A percentile compares a stretch with the other conserved stretches of the same genome.
phyloP scores from a whole-genome alignment of 805 yeast species.

The Zygosaccharomyces bailii region DNA sequence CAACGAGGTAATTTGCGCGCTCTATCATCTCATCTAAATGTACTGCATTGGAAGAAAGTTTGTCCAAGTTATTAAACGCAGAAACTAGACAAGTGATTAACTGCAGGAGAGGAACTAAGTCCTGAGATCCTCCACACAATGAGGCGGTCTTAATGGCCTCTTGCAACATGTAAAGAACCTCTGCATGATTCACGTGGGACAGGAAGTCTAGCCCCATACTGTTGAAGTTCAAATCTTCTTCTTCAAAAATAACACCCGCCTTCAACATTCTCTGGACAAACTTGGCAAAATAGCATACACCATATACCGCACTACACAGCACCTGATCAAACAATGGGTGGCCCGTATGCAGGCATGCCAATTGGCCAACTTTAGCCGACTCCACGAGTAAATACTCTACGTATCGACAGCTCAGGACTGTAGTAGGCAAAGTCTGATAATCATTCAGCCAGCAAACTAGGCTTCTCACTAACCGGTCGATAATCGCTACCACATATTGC shows the following conservation, averaged over 20 bases:
- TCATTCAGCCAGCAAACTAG: conserved; percentile 75
- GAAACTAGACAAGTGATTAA: conserved; percentile 34
- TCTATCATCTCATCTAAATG: conserved; percentile 18
- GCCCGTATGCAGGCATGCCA: conserved; percentile 22
- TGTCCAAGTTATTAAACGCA: conserved; percentile 21
- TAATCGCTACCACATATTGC: conserved; percentile 46
- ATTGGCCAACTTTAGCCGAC: conserved; percentile 32
- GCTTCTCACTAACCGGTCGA: conserved; percentile 51
- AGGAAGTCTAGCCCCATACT: conserved; percentile 52
- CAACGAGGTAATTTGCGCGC: conserved; percentile 8
- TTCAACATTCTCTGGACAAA: conserved; percentile 44
- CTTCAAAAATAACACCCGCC: conserved; percentile 63
- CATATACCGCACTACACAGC: conserved; percentile 49
- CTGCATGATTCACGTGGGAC: conserved; percentile 23
- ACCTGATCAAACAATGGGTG: conserved; percentile 46
- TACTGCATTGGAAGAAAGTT: conserved; percentile 16
- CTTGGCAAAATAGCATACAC: conserved; percentile 52
- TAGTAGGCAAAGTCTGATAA: conserved; percentile 63
- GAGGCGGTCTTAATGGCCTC: conserved; percentile 25
- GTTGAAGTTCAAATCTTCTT: conserved; percentile 69
- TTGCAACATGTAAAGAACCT: conserved; percentile 32
- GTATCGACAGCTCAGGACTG: conserved; percentile 70
- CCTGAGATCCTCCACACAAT: conserved; percentile 5
- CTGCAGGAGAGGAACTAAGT: conserved; percentile 28
- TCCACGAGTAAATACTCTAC: conserved; percentile 55